Evolutionary conservation across 2,329 filamentous ascomycete species (phyloP), one percentile per base, ranked within the genome.

Genomic region (Xylaria arbuscula): DNA sequence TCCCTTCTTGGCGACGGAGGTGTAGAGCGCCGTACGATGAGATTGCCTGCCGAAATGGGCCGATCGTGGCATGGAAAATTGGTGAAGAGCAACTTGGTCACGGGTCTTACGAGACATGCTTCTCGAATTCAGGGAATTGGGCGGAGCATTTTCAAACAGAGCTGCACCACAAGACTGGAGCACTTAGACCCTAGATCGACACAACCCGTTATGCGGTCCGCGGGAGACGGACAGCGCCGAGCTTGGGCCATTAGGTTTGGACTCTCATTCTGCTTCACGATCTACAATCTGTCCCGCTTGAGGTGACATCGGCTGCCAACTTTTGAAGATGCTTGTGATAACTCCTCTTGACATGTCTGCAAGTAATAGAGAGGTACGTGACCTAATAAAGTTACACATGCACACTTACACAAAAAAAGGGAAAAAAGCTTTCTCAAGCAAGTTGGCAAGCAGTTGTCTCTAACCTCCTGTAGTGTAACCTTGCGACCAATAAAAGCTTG

Each of bases 1-100:
- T n/a, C n/a, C n/a, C n/a, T 28, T 2, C 28, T 28, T 28, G 28
- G 28, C 28, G 3, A 28, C 28, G 28, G 47, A 32, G 47, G 17
- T 40, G 24, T 55, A 50, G 24, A 59, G n/a, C 40, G 51, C 66
- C 66, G 53, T 64, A 61, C 42, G 66, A 68, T 61, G 24, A 19
- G 48, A 51, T 11, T 47, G 19, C 36, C 34, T 48, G 40, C 36
- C 47, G 53, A 28, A 9, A 56, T 68, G 50, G 56, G 22, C 40
- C 62, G 61, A 64, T 60, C 40, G 13, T 60, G 61, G 55, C 28
- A 28, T 45, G 28, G 28, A 63, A 32, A 17, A 17, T 13, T 53
- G 40, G 17, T 17, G n/a, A 45, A 17, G 6, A 45, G 40, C 40
- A 45, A 45, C 40, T 45, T 45, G 40, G 17, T 45, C 40, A 6